These are phyloP conservation scores for Tuber indicum DNA, from an alignment of 495 filamentous ascomycete genomes.

Conservation along the genomic window DNA sequence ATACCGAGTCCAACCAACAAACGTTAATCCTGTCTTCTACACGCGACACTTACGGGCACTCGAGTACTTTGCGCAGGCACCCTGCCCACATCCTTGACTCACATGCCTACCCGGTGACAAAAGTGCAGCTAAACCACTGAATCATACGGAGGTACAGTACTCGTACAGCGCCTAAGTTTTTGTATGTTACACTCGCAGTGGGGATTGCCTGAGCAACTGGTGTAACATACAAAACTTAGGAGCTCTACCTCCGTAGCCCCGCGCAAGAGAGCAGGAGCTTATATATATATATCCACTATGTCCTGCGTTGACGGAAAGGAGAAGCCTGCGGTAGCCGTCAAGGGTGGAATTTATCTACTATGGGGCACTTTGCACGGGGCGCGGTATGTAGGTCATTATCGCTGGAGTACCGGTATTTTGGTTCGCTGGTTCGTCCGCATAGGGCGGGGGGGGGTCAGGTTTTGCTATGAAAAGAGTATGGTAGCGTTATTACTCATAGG, in stretches of 20 bases:
- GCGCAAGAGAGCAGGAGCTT: not conserved
- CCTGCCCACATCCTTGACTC: not conserved
- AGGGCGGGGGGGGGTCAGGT: not conserved
- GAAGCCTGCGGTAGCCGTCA: not conserved
- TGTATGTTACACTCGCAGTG: too few species aligned
- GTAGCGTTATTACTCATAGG: not conserved
- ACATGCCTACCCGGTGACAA: not conserved
- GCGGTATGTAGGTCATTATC: not conserved
- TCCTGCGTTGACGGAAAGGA: not conserved
- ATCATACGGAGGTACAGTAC: too few species aligned
- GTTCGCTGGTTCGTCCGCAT: not conserved
- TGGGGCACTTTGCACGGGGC: not conserved
- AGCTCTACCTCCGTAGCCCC: too few species aligned
- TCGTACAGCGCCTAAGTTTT: too few species aligned
- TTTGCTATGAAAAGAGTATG: not conserved
- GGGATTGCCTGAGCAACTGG: too few species aligned
- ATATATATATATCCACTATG: not conserved
- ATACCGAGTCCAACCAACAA: not conserved
- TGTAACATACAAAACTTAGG: too few species aligned
- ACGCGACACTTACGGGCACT: not conserved
- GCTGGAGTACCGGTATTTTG: not conserved
- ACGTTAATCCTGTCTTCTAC: not conserved
- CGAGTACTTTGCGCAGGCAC: not conserved
- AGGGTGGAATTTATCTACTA: not conserved
- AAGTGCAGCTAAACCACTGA: not conserved